phyloP scores from a whole-genome alignment of 176 grass and related monocot species.

The Oryza punctata region DNA sequence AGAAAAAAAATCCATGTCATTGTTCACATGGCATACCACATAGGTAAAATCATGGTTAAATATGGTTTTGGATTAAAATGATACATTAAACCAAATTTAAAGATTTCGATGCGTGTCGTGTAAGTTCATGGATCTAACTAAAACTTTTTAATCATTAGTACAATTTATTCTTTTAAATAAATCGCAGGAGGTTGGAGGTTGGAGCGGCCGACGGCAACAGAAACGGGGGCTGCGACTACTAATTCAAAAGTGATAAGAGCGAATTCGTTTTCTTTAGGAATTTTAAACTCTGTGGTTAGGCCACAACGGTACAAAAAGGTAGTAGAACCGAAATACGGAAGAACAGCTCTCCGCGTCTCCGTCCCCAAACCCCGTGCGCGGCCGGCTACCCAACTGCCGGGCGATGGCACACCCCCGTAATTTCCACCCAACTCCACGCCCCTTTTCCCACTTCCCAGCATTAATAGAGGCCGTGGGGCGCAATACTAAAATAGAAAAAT shows the following conservation, averaged over 20 bases:
- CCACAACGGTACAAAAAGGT: constrained; percentile 40
- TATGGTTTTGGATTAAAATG: too few relatives aligned
- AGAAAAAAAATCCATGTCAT: too few relatives aligned
- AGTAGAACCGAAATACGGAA: neutral
- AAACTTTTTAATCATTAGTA: too few relatives aligned
- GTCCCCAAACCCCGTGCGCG: constrained; percentile 32
- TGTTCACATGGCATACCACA: too few relatives aligned
- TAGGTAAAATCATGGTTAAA: too few relatives aligned
- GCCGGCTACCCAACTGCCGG: constrained; percentile 32
- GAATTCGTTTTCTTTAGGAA: neutral
- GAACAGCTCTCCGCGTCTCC: constrained; percentile 30
- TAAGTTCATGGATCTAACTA: too few relatives aligned
- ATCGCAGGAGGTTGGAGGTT: neutral
- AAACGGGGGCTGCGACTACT: neutral
- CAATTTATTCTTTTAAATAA: too few relatives aligned
- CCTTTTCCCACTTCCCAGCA: neutral
- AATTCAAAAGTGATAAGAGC: neutral
- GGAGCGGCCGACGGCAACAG: neutral
- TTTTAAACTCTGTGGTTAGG: neutral
- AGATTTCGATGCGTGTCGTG: too few relatives aligned
- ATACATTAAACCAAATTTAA: too few relatives aligned
- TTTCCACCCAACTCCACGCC: neutral
- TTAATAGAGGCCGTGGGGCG: constrained; percentile 1
- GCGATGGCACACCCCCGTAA: constrained; percentile 19
- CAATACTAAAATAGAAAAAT: neutral